These are phyloP conservation scores for Xanthoconium purpureum DNA, from an alignment of 768 basidiomycete genomes.

Conservation along the genomic window DNA sequence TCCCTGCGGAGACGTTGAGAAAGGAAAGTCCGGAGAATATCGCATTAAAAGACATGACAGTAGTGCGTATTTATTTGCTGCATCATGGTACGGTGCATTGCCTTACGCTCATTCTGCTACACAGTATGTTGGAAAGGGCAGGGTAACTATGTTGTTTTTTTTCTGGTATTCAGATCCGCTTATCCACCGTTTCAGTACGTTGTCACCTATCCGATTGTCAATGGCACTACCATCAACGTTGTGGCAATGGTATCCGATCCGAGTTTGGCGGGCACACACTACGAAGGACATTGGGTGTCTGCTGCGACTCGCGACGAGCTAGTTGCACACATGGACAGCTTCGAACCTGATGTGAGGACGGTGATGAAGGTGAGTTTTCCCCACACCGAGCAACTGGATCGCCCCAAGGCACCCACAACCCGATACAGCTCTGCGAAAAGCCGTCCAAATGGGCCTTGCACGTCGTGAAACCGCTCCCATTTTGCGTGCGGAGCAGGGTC, in stretches of 20 bases:
- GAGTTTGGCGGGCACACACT: conserved; percentile 27
- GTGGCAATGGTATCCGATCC: conserved; percentile 31
- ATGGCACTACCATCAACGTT: conserved; percentile 36
- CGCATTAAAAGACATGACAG: conserved; percentile 15
- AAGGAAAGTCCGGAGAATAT: conserved; percentile 22
- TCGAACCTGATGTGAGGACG: conserved; percentile 35
- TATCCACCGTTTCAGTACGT: conserved; percentile 31
- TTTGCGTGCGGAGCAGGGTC: conserved; percentile 39
- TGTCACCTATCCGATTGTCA: conserved; percentile 39
- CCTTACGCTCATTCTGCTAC: conserved; percentile 7
- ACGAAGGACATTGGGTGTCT: conserved; percentile 32
- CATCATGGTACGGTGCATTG: background rate
- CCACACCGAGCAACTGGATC: background rate
- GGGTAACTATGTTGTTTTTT: background rate
- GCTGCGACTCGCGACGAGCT: conserved; percentile 33
- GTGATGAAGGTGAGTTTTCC: conserved; percentile 26
- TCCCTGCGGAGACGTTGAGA: conserved; percentile 33
- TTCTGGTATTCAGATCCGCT: background rate
- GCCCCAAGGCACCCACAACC: no score
- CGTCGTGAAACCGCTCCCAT: conserved; percentile 38
- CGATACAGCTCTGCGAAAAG: conserved; percentile 33
- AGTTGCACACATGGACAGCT: conserved; percentile 25
- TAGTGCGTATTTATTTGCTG: conserved; percentile 25
- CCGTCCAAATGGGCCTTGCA: conserved; percentile 46
- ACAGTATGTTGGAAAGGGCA: conserved; percentile 14